phyloP scores from a whole-genome alignment of 129 eudicot species.

The Rutidosis leptorrhynchoides region DNA sequence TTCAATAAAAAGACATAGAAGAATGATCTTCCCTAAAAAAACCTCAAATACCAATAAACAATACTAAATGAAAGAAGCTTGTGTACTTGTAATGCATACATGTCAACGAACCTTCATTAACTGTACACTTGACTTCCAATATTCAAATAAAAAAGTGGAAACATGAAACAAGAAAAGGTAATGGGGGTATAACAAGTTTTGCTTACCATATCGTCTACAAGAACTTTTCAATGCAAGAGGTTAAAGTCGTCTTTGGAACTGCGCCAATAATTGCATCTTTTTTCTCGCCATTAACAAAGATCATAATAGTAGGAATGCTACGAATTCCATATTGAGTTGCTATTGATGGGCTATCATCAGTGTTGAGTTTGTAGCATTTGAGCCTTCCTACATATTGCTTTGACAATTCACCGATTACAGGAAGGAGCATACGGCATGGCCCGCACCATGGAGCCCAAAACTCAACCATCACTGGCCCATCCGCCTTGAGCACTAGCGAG shows the following conservation, averaged over 20 bases:
- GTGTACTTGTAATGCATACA: slow-evolving; percentile 11
- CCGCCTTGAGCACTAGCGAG: slow-evolving; percentile 48
- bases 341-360: slow-evolving; percentile 50
- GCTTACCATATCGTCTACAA: slow-evolving; percentile 27
- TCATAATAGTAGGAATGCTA: slow-evolving; percentile 52
- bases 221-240: slow-evolving; percentile 45
- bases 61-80: neutral
- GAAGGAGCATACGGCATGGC: slow-evolving; percentile 69
- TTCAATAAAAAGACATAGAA: neutral
- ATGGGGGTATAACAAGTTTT: neutral
- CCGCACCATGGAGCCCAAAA: slow-evolving; percentile 81
- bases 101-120: slow-evolving; percentile 22
- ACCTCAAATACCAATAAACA: neutral
- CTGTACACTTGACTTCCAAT: slow-evolving; percentile 19
- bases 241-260: slow-evolving; percentile 47
- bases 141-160: slow-evolving; percentile 9
- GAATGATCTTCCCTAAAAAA: neutral
- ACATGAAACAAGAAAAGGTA: neutral
- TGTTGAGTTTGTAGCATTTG: slow-evolving; percentile 55
- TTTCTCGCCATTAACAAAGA: slow-evolving; percentile 59
- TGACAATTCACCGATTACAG: slow-evolving; percentile 47
- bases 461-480: slow-evolving; percentile 56
- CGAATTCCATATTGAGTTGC: slow-evolving; percentile 56
- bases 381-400: slow-evolving; percentile 48
- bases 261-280: slow-evolving; percentile 62